phyloP scores from a whole-genome alignment of 768 basidiomycete species.

The Serendipita vermifera region DNA sequence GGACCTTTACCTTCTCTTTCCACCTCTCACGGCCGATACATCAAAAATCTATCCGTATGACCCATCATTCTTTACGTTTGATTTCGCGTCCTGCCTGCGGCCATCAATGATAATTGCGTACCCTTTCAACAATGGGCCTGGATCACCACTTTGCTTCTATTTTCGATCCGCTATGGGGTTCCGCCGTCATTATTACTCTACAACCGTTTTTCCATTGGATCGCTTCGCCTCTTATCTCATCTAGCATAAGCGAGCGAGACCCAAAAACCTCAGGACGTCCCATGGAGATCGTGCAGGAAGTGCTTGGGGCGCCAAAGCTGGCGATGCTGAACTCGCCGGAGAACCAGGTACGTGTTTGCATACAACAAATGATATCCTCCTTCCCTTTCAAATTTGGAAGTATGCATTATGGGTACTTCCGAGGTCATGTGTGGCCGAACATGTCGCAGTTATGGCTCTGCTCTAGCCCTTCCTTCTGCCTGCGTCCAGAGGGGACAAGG shows the following conservation, averaged over 20 bases:
- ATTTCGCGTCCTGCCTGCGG: constrained; percentile 3
- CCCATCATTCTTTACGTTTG: not conserved
- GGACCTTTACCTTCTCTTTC: not conserved
- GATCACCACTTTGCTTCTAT: not conserved
- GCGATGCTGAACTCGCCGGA: constrained; percentile 68
- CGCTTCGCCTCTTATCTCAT: constrained; percentile 1
- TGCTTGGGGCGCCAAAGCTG: constrained; percentile 48
- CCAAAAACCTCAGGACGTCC: constrained; percentile 72
- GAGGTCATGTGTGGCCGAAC: too few relatives aligned
- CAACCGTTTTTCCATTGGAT: not conserved
- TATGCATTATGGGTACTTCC: too few relatives aligned
- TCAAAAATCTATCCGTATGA: not conserved
- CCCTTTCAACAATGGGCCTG: not conserved
- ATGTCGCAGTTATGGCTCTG: too few relatives aligned
- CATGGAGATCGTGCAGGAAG: constrained; percentile 52
- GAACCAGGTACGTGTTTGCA: constrained; percentile 20
- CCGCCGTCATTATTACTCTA: not conserved
- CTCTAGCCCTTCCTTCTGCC: too few relatives aligned
- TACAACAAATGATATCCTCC: constrained; percentile 18
- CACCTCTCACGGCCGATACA: not conserved
- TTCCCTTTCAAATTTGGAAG: constrained; percentile 7
- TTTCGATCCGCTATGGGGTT: not conserved
- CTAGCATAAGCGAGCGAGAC: constrained; percentile 77
- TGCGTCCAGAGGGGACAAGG: too few relatives aligned
- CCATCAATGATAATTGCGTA: not conserved